These are phyloP conservation scores for Sugiyamaella lignohabitans DNA, from an alignment of 805 yeast species.

Conservation along the genomic window DNA sequence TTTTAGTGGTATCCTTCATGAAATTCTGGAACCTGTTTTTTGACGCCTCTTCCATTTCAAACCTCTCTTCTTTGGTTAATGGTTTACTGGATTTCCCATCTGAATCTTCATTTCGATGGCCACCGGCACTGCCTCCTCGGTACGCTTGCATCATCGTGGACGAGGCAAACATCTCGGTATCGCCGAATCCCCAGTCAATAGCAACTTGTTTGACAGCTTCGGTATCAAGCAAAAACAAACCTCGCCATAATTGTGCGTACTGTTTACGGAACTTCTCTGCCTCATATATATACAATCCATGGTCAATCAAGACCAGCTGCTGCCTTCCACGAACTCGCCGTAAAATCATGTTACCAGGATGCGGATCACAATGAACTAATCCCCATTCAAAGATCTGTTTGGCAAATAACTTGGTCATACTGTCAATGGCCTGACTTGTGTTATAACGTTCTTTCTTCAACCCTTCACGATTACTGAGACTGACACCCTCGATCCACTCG, in stretches of 20 bases:
- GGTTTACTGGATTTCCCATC: not conserved
- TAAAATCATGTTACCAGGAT: constrained; percentile 70
- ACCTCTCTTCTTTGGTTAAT: constrained; percentile 36
- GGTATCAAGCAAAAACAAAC: constrained; percentile 47
- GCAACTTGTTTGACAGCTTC: constrained; percentile 45
- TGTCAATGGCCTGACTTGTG: constrained; percentile 40
- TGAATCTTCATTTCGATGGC: not conserved
- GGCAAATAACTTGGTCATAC: constrained; percentile 46
- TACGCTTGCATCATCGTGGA: constrained; percentile 47
- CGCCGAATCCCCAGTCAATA: constrained; percentile 60
- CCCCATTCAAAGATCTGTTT: constrained; percentile 63
- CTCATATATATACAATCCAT: constrained; percentile 61
- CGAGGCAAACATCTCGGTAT: constrained; percentile 55
- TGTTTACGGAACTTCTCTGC: constrained; percentile 45
- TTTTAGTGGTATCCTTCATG: constrained; percentile 53
- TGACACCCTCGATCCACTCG: constrained; percentile 74
- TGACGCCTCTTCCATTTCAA: constrained; percentile 38
- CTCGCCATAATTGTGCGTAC: constrained; percentile 59
- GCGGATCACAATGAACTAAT: constrained; percentile 68
- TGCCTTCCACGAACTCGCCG: constrained; percentile 30
- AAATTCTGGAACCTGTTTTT: constrained; percentile 48
- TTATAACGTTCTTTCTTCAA: constrained; percentile 37
- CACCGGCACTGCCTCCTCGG: constrained; percentile 20
- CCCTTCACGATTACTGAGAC: constrained; percentile 43
- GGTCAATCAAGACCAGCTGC: constrained; percentile 63